Conservation (phyloP, 768 basidiomycete genomes). For the Russula lepida region DNA sequence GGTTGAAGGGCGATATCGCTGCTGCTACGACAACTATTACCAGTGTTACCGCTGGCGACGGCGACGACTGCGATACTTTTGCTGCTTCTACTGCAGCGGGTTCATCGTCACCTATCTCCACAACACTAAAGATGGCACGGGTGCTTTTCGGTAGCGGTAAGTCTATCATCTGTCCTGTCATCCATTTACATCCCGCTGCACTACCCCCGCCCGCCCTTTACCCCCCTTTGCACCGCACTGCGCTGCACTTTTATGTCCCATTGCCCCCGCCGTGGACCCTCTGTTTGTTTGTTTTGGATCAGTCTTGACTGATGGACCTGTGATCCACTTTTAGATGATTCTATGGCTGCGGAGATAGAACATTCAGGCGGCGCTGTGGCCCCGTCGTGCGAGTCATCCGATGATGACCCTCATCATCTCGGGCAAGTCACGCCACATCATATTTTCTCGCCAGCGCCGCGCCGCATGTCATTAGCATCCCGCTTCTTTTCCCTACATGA, state of each 20-base stretch:
- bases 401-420: constrained; percentile 51
- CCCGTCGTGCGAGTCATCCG: constrained; percentile 37
- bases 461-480: constrained; percentile 25
- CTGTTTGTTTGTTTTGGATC: not conserved
- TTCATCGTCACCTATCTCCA: constrained; percentile 23
- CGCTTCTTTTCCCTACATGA: constrained; percentile 6
- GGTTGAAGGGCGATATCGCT: not conserved
- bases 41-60: no score
- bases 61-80: not conserved
- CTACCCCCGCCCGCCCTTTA: no score
- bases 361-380: not conserved
- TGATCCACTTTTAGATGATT: constrained; percentile 34
- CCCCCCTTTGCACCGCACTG: not conserved
- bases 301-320: not conserved
- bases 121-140: constrained; percentile 20
- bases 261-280: not conserved
- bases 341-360: constrained; percentile 32
- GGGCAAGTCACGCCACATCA: constrained; percentile 67
- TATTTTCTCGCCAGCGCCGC: constrained; percentile 52
- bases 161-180: constrained; percentile 12
- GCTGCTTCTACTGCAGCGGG: not conserved
- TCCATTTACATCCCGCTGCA: no score
- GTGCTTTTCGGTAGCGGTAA: constrained; percentile 30
- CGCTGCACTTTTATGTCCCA: not conserved
- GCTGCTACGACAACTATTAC: no score